These are phyloP conservation scores for Mycena crocata DNA, from an alignment of 768 basidiomycete genomes.

Conservation along the genomic window DNA sequence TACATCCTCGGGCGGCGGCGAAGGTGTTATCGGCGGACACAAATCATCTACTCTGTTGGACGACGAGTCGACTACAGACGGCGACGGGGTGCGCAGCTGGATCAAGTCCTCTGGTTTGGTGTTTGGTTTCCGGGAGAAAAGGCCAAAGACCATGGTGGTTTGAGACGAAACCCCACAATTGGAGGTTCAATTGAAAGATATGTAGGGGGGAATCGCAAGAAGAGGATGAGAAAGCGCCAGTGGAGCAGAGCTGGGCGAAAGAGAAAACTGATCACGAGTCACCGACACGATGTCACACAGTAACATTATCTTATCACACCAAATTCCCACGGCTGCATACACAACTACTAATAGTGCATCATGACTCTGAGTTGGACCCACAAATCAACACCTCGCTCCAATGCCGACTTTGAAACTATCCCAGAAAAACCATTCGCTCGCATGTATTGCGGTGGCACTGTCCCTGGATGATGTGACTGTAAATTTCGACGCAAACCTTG, in stretches of 20 bases:
- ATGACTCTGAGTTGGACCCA: no score
- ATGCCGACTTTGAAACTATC: not conserved
- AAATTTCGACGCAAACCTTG: not conserved
- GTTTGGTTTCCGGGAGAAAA: conserved; percentile 43
- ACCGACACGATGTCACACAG: not conserved
- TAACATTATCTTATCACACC: no score
- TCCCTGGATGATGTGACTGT: not conserved
- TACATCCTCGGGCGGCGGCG: conserved; percentile 46
- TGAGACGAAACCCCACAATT: no score
- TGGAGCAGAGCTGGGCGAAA: conserved; percentile 13
- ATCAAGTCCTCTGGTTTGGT: conserved; percentile 1
- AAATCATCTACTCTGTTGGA: conserved; percentile 44
- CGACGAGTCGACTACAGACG: conserved; percentile 53
- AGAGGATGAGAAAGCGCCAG: conserved; percentile 8
- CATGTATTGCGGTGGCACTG: not conserved
- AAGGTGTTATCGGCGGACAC: conserved; percentile 52
- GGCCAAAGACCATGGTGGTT: conserved; percentile 25
- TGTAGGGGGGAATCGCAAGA: not conserved
- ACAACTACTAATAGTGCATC: no score
- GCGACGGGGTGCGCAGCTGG: conserved; percentile 67
- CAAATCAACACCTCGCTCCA: no score
- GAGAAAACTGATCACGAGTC: not conserved
- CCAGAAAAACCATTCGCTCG: conserved; percentile 1
- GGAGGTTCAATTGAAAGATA: no score
- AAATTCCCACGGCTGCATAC: no score